Conservation (phyloP, 2,329 filamentous ascomycete genomes). For the Colletotrichum graminicola region DNA sequence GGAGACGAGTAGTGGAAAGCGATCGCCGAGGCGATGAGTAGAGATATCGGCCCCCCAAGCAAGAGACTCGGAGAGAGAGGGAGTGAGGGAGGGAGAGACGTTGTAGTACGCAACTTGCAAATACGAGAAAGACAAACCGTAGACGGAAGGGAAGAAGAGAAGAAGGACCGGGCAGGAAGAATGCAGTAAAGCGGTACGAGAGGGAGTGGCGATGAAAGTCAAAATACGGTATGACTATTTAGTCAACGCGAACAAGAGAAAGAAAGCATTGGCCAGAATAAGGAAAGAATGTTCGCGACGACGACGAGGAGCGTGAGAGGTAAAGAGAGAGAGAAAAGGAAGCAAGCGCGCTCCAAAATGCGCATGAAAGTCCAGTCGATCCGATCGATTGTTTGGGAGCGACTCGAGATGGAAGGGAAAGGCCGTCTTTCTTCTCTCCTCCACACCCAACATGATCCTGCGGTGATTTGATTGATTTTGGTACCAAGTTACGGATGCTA, state of each 20-base stretch:
- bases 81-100: too few relatives aligned
- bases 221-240: slow-evolving; percentile 11
- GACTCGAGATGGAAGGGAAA: slow-evolving; percentile 11
- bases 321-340: slow-evolving; percentile 9
- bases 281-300: slow-evolving; percentile 14
- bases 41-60: background rate
- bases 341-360: slow-evolving; percentile 19
- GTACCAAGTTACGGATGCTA: slow-evolving; percentile 10
- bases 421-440: slow-evolving; percentile 4
- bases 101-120: background rate
- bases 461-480: slow-evolving; percentile 1
- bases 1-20: slow-evolving; percentile 19
- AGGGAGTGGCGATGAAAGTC: slow-evolving; percentile 32
- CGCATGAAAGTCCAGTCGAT: slow-evolving; percentile 1
- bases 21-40: slow-evolving; percentile 14
- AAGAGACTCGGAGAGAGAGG: background rate
- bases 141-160: background rate
- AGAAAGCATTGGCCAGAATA: slow-evolving; percentile 31
- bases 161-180: slow-evolving; percentile 3
- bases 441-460: slow-evolving; percentile 8
- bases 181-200: slow-evolving; percentile 23
- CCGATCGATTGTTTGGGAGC: background rate
- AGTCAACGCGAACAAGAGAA: slow-evolving; percentile 18
- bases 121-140: slow-evolving; percentile 4
- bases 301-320: background rate